Percentiles rank a stretch among this genome's conserved stretches.
Evolutionary conservation across 1,284 basidiomycete species (phyloP).

Genomic region (Cutaneotrichosporon dermatis): DNA sequence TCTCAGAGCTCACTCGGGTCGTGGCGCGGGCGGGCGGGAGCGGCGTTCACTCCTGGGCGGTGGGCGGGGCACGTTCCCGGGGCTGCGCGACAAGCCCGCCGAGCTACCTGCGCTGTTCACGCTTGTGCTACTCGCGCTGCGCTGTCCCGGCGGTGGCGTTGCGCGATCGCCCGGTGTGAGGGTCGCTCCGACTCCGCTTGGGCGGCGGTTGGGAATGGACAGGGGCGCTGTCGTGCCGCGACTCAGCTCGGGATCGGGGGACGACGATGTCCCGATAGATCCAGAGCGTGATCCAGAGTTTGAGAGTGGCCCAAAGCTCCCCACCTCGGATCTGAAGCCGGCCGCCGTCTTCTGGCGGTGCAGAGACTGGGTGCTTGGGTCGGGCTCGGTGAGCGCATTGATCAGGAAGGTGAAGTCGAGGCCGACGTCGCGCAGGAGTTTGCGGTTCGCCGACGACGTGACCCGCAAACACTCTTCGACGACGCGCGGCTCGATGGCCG

Average conservation of each 20-base stretch:
- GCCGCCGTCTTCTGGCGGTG: background rate
- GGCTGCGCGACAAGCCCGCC: background rate
- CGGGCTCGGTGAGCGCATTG: conserved; percentile 40
- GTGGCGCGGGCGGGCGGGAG: conserved; percentile 6
- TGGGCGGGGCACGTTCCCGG: conserved; percentile 5
- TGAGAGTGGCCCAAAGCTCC: background rate
- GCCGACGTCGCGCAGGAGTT: conserved; percentile 85
- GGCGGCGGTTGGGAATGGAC: conserved; percentile 12
- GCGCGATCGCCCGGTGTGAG: background rate
- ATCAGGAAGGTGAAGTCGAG: conserved; percentile 86
- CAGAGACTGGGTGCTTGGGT: background rate
- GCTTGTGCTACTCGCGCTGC: background rate
- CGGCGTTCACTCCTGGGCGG: conserved; percentile 16
- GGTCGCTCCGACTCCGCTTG: background rate
- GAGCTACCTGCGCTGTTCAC: background rate
- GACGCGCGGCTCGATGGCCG: conserved; percentile 63
- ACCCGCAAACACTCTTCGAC: conserved; percentile 72
- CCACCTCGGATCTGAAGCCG: conserved; percentile 1
- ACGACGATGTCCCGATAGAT: background rate
- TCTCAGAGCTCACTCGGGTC: background rate
- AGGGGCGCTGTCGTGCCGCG: conserved; percentile 20
- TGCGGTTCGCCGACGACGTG: conserved; percentile 70
- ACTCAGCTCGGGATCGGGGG: conserved; percentile 3
- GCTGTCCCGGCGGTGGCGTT: background rate
- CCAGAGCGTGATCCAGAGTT: background rate